A percentile compares a stretch with the other conserved stretches of the same genome.
These are phyloP conservation scores for Comarum palustre DNA, from an alignment of 306 rosid species.

Conservation along the genomic window DNA sequence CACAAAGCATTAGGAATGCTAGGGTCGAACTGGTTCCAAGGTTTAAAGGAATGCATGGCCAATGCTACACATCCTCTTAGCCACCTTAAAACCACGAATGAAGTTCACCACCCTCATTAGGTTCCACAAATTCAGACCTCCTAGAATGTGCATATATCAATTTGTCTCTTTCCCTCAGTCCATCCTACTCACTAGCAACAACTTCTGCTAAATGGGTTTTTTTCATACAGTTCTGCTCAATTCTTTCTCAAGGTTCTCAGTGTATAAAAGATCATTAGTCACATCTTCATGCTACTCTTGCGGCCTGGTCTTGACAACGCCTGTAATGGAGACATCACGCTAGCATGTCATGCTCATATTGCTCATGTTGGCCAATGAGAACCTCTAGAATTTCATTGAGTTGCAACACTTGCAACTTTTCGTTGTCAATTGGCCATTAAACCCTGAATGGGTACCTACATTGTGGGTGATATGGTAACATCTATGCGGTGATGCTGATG, in stretches of 20 bases:
- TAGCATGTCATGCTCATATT: background rate
- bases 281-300: background rate
- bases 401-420: background rate
- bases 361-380: background rate
- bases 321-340: background rate
- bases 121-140: background rate
- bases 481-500: background rate
- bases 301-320: background rate
- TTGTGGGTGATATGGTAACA: background rate
- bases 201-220: background rate
- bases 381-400: background rate
- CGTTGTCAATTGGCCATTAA: background rate
- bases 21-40: background rate
- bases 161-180: background rate
- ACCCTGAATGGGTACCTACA: background rate
- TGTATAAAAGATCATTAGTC: background rate
- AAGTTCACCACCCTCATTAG: background rate
- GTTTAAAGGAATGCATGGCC: background rate
- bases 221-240: background rate
- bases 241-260: background rate
- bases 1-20: background rate
- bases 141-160: background rate
- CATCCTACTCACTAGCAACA: background rate
- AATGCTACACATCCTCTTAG: background rate
- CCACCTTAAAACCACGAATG: too few species aligned